Evolutionary conservation across 139 green algal species (phyloP).

Genomic region (Chlamydomonas applanata): DNA sequence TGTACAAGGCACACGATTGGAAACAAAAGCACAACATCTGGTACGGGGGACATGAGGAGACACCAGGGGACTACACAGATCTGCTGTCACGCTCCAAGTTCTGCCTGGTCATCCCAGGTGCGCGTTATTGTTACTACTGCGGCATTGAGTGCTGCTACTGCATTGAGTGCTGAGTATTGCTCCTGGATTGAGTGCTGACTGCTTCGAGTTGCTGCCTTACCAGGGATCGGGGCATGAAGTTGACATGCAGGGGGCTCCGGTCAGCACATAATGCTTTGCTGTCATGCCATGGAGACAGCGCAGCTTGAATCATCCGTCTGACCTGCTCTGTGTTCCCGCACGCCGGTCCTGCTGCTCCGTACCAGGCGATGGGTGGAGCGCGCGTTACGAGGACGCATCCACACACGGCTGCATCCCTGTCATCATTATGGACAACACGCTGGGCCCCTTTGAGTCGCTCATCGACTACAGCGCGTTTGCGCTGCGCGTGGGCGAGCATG

Average conservation of each 20-base stretch:
- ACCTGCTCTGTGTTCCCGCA: too few relatives aligned
- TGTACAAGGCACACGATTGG: slow-evolving; percentile 19
- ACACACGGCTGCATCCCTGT: slow-evolving; percentile 78
- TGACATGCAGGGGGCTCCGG: too few relatives aligned
- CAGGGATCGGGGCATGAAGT: too few relatives aligned
- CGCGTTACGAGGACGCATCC: slow-evolving; percentile 58
- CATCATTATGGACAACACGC: slow-evolving; percentile 44
- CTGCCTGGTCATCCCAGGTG: slow-evolving; percentile 54
- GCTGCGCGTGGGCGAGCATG: slow-evolving; percentile 16
- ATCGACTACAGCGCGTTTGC: slow-evolving; percentile 17
- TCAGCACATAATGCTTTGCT: too few relatives aligned
- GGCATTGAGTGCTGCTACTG: too few relatives aligned
- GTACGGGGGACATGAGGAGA: slow-evolving; percentile 24
- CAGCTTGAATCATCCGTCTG: too few relatives aligned
- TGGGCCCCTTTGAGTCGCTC: slow-evolving; percentile 14
- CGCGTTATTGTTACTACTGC: too few relatives aligned
- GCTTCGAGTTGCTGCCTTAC: too few relatives aligned
- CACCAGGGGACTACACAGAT: slow-evolving; percentile 27
- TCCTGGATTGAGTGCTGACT: too few relatives aligned
- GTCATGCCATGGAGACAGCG: too few relatives aligned
- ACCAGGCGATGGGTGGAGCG: slow-evolving; percentile 59
- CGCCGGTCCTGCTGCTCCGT: too few relatives aligned
- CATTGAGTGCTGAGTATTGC: too few relatives aligned
- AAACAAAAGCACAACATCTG: slow-evolving; percentile 23
- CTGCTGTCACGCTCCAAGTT: slow-evolving; percentile 39